Evolutionary conservation across 176 grass and related monocot species (phyloP).

Genomic region (Urochloa ruziziensis): DNA sequence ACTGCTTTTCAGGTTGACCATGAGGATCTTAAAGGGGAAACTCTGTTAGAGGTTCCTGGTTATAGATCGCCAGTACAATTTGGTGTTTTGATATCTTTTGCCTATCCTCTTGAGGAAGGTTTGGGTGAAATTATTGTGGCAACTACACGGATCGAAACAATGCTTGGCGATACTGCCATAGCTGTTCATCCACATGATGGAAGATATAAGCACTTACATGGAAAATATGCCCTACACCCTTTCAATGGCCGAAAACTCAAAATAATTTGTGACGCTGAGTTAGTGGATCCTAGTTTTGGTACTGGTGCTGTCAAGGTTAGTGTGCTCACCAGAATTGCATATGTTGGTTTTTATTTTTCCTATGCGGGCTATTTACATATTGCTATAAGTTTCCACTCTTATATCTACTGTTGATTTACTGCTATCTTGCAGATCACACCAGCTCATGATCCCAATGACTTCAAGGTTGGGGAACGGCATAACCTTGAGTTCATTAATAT

Average conservation of each 20-base stretch:
- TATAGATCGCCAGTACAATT: conserved; percentile 64
- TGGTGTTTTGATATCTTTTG: conserved; percentile 84
- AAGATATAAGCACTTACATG: conserved; percentile 76
- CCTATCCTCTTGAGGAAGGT: conserved; percentile 81
- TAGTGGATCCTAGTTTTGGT: conserved; percentile 83
- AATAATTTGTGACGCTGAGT: conserved; percentile 77
- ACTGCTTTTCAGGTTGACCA: conserved; percentile 65
- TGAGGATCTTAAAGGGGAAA: conserved; percentile 66
- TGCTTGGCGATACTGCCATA: conserved; percentile 86
- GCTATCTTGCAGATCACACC: conserved; percentile 73
- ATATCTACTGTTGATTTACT: neutral
- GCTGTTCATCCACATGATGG: conserved; percentile 77
- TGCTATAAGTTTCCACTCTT: neutral
- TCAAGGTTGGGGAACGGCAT: conserved; percentile 83
- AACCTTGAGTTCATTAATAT: conserved; percentile 89
- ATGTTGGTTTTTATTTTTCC: neutral
- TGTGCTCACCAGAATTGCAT: neutral
- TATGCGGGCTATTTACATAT: neutral
- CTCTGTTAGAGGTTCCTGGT: conserved; percentile 69
- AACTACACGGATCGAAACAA: conserved; percentile 81
- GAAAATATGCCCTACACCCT: conserved; percentile 72
- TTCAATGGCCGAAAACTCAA: conserved; percentile 70
- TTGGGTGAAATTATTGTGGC: conserved; percentile 78
- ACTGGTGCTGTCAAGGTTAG: conserved; percentile 91
- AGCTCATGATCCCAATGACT: conserved; percentile 91